These are phyloP conservation scores for Hanseniaspora mollemarum DNA, from an alignment of 805 yeast genomes.

Conservation along the genomic window DNA sequence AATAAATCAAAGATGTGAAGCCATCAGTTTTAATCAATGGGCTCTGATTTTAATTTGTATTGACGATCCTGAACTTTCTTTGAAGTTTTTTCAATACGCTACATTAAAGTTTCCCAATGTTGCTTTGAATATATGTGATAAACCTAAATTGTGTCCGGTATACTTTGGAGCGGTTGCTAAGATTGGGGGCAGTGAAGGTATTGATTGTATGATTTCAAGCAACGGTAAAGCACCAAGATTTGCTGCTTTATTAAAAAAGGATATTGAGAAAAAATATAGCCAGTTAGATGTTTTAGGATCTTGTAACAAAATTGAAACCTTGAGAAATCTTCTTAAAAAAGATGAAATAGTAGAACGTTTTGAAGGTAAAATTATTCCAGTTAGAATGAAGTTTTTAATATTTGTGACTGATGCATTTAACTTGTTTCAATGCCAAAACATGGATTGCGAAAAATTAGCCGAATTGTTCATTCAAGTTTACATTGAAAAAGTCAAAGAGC, in stretches of 20 bases:
- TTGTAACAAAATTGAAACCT: slow-evolving; percentile 22
- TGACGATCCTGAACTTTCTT: slow-evolving; percentile 23
- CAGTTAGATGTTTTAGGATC: slow-evolving; percentile 22
- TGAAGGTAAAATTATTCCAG: slow-evolving; percentile 20
- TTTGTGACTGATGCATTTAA: slow-evolving; percentile 27
- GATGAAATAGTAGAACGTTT: slow-evolving; percentile 16
- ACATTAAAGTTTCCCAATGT: slow-evolving; percentile 22
- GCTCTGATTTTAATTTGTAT: slow-evolving; percentile 26
- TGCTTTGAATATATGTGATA: slow-evolving; percentile 30
- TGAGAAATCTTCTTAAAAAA: slow-evolving; percentile 22
- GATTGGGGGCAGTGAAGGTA: slow-evolving; percentile 18
- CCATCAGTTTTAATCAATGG: slow-evolving; percentile 21
- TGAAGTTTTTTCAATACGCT: slow-evolving; percentile 22
- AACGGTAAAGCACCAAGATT: slow-evolving; percentile 30
- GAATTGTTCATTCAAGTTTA: slow-evolving; percentile 8
- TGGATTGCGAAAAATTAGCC: slow-evolving; percentile 22
- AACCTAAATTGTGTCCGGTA: slow-evolving; percentile 29
- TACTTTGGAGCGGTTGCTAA: slow-evolving; percentile 29
- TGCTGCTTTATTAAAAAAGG: slow-evolving; percentile 26
- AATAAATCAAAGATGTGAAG: background rate
- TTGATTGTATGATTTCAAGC: slow-evolving; percentile 23
- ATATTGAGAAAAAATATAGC: slow-evolving; percentile 20
- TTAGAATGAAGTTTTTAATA: slow-evolving; percentile 29
- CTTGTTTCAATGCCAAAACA: slow-evolving; percentile 22
- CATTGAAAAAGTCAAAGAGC: background rate